A percentile compares a stretch with the other conserved stretches of the same genome.
Evolutionary conservation across 2,329 filamentous ascomycete species (phyloP).

Genomic region (Metarhizium robertsii): DNA sequence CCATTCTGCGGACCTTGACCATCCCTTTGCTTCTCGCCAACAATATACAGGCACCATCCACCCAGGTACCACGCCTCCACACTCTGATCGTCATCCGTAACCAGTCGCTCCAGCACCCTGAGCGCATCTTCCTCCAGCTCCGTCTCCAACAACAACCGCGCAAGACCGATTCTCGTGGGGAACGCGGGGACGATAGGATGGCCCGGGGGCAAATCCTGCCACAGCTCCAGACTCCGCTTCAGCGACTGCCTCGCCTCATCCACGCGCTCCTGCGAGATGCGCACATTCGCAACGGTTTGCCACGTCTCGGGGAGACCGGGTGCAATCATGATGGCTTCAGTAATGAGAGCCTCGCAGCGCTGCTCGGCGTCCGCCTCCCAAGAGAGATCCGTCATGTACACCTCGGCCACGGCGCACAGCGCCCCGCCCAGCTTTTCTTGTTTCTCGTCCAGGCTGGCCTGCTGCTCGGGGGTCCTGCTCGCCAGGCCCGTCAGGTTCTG

Average conservation of each 20-base stretch:
- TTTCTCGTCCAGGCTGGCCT: constrained; percentile 51
- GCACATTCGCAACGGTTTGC: constrained; percentile 88
- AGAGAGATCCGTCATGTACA: constrained; percentile 97
- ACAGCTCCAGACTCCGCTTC: constrained; percentile 68
- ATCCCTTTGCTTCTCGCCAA: constrained; percentile 55
- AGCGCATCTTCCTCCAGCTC: constrained; percentile 78
- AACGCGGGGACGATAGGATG: constrained; percentile 75
- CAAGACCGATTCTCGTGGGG: constrained; percentile 72
- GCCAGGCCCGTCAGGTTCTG: constrained; percentile 45
- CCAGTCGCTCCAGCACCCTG: constrained; percentile 72
- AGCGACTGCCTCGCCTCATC: constrained; percentile 78
- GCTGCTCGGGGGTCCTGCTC: constrained; percentile 28
- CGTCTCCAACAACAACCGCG: constrained; percentile 81
- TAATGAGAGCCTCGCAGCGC: constrained; percentile 79
- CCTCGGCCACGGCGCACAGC: constrained; percentile 89
- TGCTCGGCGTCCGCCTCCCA: constrained; percentile 87
- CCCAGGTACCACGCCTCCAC: constrained; percentile 97
- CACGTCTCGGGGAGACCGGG: constrained; percentile 80
- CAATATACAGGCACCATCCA: constrained; percentile 81
- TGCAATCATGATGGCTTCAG: constrained; percentile 79
- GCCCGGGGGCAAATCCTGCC: constrained; percentile 67
- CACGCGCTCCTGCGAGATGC: constrained; percentile 74
- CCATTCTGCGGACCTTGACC: constrained; percentile 23
- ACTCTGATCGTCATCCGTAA: constrained; percentile 84
- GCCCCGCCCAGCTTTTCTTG: constrained; percentile 77